Percentiles rank a stretch among this genome's conserved stretches.
Evolutionary conservation across 2,329 filamentous ascomycete species (phyloP).

Genomic region (Talaromyces sp.): DNA sequence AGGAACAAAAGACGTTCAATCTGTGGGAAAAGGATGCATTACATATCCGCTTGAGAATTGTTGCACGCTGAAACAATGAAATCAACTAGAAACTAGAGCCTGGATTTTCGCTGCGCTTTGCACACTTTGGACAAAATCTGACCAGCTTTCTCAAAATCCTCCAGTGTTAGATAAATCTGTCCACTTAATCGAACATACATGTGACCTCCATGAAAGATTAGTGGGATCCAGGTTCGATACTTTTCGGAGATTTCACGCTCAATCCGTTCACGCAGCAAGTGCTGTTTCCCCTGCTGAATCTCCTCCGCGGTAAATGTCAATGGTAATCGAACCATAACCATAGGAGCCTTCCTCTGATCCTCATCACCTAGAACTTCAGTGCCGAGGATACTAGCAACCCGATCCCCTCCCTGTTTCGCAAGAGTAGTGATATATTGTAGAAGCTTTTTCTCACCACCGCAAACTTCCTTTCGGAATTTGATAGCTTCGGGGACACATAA

Average conservation of each 20-base stretch:
- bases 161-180: conserved; percentile 75
- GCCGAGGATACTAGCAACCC: conserved; percentile 62
- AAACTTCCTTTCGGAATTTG: conserved; percentile 64
- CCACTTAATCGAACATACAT: conserved; percentile 73
- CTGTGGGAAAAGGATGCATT: conserved; percentile 10
- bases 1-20: conserved; percentile 8
- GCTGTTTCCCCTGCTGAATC: conserved; percentile 54
- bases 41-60: not conserved
- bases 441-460: conserved; percentile 73
- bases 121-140: conserved; percentile 58
- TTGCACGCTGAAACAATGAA: not conserved
- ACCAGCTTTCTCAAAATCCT: conserved; percentile 73
- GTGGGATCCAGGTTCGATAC: conserved; percentile 69
- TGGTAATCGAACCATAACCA: conserved; percentile 74
- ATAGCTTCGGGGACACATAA: conserved; percentile 72
- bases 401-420: conserved; percentile 61
- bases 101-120: not conserved
- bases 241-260: conserved; percentile 53
- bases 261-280: conserved; percentile 58
- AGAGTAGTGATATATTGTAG: conserved; percentile 62
- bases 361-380: conserved; percentile 69
- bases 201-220: conserved; percentile 59
- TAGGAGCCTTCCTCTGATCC: conserved; percentile 56
- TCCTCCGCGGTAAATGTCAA: conserved; percentile 34
- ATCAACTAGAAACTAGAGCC: not conserved